phyloP scores from a whole-genome alignment of 1,139 yeast genomes.

The Taiozyma sp. region DNA sequence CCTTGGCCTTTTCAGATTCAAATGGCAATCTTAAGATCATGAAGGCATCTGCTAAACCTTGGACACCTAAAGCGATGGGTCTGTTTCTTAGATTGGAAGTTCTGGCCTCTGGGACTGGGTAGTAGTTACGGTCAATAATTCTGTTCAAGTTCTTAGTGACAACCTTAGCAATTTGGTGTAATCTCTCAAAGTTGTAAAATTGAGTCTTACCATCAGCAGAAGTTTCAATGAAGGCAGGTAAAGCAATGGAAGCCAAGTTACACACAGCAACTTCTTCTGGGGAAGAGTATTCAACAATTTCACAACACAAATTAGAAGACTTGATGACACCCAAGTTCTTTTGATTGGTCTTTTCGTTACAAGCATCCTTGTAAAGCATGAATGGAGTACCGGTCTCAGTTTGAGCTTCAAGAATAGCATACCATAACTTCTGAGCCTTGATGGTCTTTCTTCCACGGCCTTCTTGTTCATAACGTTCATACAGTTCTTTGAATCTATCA shows the following conservation, averaged over 20 bases:
- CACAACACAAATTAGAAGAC: conserved; percentile 86
- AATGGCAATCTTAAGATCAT: conserved; percentile 73
- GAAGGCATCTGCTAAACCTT: conserved; percentile 87
- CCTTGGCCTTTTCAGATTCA: conserved; percentile 67
- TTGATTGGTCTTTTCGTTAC: conserved; percentile 79
- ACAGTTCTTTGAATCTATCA: conserved; percentile 68
- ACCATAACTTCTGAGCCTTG: conserved; percentile 87
- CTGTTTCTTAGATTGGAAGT: conserved; percentile 69
- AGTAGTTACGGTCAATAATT: conserved; percentile 72
- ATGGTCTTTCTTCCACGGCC: conserved; percentile 67
- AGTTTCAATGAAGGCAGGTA: conserved; percentile 50
- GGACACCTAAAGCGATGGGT: conserved; percentile 87
- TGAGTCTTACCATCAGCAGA: conserved; percentile 42
- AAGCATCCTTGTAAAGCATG: conserved; percentile 86
- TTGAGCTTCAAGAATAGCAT: conserved; percentile 80
- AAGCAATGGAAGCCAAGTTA: conserved; percentile 81
- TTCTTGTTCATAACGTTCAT: conserved; percentile 65
- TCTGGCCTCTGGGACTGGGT: conserved; percentile 70
- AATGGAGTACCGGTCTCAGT: conserved; percentile 93
- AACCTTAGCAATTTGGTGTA: conserved; percentile 71
- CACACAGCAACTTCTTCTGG: conserved; percentile 91
- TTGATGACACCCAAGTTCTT: conserved; percentile 83
- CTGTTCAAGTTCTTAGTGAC: conserved; percentile 68
- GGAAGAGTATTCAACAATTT: conserved; percentile 81
- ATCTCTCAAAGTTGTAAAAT: conserved; percentile 60